phyloP scores from a whole-genome alignment of 495 filamentous ascomycete genomes.

The Opeltia flavorubescens region DNA sequence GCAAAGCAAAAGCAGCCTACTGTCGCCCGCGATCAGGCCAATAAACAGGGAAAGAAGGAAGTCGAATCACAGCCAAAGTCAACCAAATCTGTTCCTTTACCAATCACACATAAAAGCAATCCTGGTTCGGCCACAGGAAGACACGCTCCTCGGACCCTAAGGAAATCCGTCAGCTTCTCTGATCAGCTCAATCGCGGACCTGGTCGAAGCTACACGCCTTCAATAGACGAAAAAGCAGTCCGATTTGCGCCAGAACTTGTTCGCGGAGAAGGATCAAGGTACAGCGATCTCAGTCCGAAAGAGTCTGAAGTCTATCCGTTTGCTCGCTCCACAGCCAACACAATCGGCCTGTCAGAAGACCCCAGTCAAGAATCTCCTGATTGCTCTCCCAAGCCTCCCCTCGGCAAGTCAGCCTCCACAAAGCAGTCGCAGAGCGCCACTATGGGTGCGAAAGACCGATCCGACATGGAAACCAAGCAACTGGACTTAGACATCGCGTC shows the following conservation, averaged over 20 bases:
- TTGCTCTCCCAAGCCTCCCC: neutral
- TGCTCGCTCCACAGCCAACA: neutral
- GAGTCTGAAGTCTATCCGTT: neutral
- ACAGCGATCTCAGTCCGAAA: neutral
- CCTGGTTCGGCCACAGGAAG: neutral
- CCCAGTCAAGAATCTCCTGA: neutral
- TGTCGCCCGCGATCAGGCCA: neutral
- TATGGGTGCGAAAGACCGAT: neutral
- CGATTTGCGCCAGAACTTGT: neutral
- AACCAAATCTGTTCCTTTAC: neutral
- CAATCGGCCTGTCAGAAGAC: neutral
- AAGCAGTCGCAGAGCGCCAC: neutral
- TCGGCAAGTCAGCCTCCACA: neutral
- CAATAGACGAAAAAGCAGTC: neutral
- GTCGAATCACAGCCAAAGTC: neutral
- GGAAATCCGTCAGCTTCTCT: neutral
- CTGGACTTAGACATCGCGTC: neutral
- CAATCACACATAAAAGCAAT: neutral
- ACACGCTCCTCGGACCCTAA: neutral
- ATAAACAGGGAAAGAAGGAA: neutral
- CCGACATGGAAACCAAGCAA: too few relatives aligned
- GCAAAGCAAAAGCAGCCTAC: neutral
- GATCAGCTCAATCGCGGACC: neutral
- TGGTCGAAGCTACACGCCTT: neutral
- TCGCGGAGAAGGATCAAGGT: neutral